These are phyloP conservation scores for Coleophoma eucalyptorum DNA, from an alignment of 2,329 filamentous ascomycete species.

Conservation along the genomic window DNA sequence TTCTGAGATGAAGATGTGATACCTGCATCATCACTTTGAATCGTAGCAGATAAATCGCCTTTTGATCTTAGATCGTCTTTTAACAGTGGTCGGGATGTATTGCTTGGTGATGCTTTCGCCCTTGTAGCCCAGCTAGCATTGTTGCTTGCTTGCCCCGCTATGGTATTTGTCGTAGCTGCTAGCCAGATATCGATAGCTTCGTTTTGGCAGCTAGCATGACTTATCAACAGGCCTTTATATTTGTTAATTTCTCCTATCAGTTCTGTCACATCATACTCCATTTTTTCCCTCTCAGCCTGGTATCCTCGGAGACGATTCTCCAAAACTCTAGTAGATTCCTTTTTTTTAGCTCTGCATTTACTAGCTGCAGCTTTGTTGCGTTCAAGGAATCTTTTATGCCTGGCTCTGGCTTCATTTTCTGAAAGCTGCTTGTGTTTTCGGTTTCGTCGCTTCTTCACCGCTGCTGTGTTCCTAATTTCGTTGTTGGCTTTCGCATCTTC, in stretches of 20 bases:
- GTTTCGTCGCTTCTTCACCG: not conserved
- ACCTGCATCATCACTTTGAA: no score
- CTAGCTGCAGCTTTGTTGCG: constrained; percentile 69
- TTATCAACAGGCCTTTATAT: not conserved
- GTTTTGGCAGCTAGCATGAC: not conserved
- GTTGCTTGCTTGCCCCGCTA: no score
- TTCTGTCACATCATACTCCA: not conserved
- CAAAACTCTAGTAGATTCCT: constrained; percentile 30
- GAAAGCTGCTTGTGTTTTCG: constrained; percentile 3
- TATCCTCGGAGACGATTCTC: not conserved
- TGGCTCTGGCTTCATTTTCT: not conserved
- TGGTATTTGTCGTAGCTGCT: not conserved
- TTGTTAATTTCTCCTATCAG: not conserved
- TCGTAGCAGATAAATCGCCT: no score
- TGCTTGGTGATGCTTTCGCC: no score
- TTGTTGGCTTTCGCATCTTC: not conserved
- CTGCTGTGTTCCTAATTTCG: not conserved
- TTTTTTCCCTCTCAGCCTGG: not conserved
- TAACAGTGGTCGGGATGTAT: no score
- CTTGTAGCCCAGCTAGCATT: no score
- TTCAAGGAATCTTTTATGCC: constrained; percentile 46
- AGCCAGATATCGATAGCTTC: not conserved
- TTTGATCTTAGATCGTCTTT: no score
- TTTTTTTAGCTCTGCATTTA: constrained; percentile 69
- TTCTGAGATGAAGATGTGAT: no score